Percentiles rank a stretch among this genome's conserved stretches.
Conservation (phyloP, 495 filamentous ascomycete genomes). For the Neurospora intermedia region DNA sequence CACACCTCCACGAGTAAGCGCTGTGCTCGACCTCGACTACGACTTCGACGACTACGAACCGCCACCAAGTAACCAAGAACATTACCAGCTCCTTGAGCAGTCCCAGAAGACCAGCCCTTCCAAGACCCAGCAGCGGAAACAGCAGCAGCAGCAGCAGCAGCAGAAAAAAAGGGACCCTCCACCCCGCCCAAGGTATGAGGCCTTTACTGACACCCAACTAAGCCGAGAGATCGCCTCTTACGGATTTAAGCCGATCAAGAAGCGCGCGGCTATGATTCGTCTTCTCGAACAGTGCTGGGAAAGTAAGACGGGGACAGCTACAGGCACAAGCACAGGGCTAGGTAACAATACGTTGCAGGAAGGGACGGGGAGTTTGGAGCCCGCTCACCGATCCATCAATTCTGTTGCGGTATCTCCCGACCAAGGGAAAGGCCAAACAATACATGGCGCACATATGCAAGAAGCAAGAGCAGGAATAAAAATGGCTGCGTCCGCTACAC, state of each 20-base stretch:
- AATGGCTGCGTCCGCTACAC: neutral
- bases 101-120: constrained; percentile 8
- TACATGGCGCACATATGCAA: neutral
- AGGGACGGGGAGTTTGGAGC: neutral
- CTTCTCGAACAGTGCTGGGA: constrained; percentile 67
- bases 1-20: neutral
- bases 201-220: constrained; percentile 54
- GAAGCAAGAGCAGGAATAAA: neutral
- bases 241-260: constrained; percentile 67
- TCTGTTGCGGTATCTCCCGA: neutral
- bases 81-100: constrained; percentile 12
- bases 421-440: neutral
- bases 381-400: neutral
- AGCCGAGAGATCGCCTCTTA: constrained; percentile 50
- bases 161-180: constrained; percentile 17
- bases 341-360: neutral
- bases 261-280: constrained; percentile 58
- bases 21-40: neutral
- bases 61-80: constrained; percentile 26
- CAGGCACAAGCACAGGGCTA: neutral
- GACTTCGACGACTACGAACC: constrained; percentile 11
- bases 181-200: constrained; percentile 46
- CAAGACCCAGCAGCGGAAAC: neutral
- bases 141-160: neutral
- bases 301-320: constrained; percentile 19